phyloP scores from a whole-genome alignment of 352 stramenopile species.

The Globisporangium cystogenes region DNA sequence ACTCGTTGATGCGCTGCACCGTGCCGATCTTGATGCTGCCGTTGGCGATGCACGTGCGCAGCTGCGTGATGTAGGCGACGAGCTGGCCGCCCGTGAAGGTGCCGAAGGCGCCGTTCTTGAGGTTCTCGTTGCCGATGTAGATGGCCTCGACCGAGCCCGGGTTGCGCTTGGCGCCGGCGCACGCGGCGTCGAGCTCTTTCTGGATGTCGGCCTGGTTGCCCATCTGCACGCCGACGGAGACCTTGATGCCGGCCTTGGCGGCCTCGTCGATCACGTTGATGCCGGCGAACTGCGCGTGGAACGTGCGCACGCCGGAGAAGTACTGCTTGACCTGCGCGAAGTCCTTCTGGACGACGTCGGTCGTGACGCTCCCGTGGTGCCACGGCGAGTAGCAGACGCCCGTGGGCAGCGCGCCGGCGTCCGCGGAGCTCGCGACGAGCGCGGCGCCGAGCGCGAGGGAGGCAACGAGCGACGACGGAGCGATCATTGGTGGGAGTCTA shows the following conservation, averaged over 20 bases:
- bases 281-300: constrained; percentile 47
- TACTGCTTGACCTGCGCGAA: constrained; percentile 28
- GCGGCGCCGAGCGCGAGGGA: constrained; percentile 6
- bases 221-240: constrained; percentile 62
- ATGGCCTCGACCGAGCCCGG: constrained; percentile 37
- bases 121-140: constrained; percentile 75
- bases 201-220: constrained; percentile 29
- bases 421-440: constrained; percentile 5
- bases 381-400: constrained; percentile 64
- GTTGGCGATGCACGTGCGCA: constrained; percentile 42
- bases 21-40: constrained; percentile 46
- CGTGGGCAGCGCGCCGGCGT: constrained; percentile 17
- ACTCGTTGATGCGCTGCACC: constrained; percentile 37
- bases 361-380: constrained; percentile 32
- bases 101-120: constrained; percentile 46
- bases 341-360: constrained; percentile 25
- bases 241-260: constrained; percentile 31
- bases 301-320: constrained; percentile 67
- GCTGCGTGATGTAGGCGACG: constrained; percentile 39
- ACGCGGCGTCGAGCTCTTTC: constrained; percentile 55
- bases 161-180: constrained; percentile 34
- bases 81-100: constrained; percentile 30
- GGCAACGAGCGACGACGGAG: neutral
- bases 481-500: neutral
- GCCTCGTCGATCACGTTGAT: constrained; percentile 47